Evolutionary conservation across 1,284 basidiomycete genomes (phyloP).

Genomic region (Sporisorium exsertum): DNA sequence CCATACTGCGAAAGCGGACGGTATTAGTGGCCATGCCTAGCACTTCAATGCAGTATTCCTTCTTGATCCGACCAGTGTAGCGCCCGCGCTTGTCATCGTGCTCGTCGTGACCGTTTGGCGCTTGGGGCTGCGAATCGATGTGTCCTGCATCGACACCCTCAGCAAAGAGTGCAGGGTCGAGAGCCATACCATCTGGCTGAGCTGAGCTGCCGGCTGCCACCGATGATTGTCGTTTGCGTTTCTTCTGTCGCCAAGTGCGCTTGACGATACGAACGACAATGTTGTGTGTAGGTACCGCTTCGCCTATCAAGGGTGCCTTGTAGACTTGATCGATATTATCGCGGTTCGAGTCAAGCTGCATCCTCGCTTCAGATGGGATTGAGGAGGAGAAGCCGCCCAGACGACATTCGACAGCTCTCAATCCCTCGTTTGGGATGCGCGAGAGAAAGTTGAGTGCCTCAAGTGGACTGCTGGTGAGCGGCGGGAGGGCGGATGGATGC

Average conservation of each 20-base stretch:
- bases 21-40: conserved; percentile 83
- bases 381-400: conserved; percentile 23
- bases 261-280: conserved; percentile 50
- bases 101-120: not conserved
- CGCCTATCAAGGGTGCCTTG: conserved; percentile 43
- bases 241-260: conserved; percentile 53
- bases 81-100: conserved; percentile 4
- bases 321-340: conserved; percentile 25
- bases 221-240: conserved; percentile 17
- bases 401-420: conserved; percentile 56
- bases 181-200: not conserved
- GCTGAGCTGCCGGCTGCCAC: not conserved
- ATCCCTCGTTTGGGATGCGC: conserved; percentile 31
- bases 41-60: conserved; percentile 79
- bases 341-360: not conserved
- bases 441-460: conserved; percentile 54
- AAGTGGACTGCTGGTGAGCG: conserved; percentile 41
- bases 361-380: too few species aligned
- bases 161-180: conserved; percentile 32
- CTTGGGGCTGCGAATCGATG: not conserved
- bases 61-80: conserved; percentile 61
- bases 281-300: conserved; percentile 47
- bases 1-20: conserved; percentile 79
- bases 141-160: not conserved
- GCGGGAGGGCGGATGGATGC: conserved; percentile 37